Percentiles rank a stretch among this genome's conserved stretches.
These are phyloP conservation scores for Toxoplasma gondii DNA, from an alignment of 169 alveolate species.

Conservation along the genomic window DNA sequence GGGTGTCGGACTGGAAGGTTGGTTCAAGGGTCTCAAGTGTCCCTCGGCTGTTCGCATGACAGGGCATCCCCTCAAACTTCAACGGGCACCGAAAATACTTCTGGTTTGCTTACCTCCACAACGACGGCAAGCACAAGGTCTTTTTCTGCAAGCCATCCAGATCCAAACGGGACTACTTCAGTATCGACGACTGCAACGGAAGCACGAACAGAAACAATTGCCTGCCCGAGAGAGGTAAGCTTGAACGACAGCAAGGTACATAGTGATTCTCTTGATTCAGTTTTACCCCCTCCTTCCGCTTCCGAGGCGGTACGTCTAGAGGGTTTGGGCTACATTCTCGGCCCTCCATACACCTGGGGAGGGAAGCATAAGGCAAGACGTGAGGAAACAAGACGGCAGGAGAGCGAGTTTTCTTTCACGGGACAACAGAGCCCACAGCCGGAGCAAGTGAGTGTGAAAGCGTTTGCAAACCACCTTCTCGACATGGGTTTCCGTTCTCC, in stretches of 20 bases:
- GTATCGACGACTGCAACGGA: neutral
- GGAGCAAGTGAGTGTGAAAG: no score
- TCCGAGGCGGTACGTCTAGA: neutral
- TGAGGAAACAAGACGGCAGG: neutral
- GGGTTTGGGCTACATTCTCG: constrained; percentile 19
- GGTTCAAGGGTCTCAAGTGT: no score
- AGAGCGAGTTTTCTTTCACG: no score
- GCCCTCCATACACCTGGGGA: neutral
- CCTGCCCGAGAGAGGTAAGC: neutral
- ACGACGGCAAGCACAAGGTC: neutral
- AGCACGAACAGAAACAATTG: neutral
- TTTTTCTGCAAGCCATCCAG: neutral
- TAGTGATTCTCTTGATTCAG: neutral
- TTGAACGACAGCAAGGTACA: neutral
- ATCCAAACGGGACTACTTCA: neutral
- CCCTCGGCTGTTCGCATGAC: no score
- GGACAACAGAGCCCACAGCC: no score
- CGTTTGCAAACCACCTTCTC: no score
- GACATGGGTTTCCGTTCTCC: neutral
- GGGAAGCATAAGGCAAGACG: neutral
- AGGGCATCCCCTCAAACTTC: no score
- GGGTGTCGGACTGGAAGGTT: no score
- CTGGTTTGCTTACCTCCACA: neutral
- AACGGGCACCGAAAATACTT: neutral
- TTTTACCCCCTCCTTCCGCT: neutral